phyloP scores from a whole-genome alignment of 176 grass and related monocot genomes.

The Hsuehochloa calcarea region DNA sequence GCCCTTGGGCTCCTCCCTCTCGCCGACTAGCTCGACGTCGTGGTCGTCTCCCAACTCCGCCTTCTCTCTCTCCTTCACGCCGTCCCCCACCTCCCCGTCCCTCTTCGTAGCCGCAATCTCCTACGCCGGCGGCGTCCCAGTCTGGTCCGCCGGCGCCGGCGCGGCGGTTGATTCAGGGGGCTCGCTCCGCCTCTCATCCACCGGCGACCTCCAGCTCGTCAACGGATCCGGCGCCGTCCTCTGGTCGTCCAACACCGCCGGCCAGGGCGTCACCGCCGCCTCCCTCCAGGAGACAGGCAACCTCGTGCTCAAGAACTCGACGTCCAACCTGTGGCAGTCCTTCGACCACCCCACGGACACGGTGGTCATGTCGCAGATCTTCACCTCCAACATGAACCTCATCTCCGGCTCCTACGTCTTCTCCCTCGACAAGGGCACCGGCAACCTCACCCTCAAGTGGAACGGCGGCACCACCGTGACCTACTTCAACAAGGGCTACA shows the following conservation, averaged over 20 bases:
- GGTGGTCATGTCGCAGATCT: conserved; percentile 65
- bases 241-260: conserved; percentile 62
- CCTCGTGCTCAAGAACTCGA: conserved; percentile 57
- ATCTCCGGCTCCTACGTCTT: conserved; percentile 55
- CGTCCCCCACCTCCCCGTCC: conserved; percentile 46
- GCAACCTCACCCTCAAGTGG: conserved; percentile 79
- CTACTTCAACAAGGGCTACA: conserved; percentile 93
- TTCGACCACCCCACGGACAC: conserved; percentile 81
- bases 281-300: conserved; percentile 53
- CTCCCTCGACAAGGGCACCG: conserved; percentile 24
- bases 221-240: conserved; percentile 68
- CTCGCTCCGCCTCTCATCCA: conserved; percentile 56
- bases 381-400: conserved; percentile 46
- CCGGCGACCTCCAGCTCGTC: conserved; percentile 69
- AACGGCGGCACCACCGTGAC: conserved; percentile 7
- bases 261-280: conserved; percentile 43
- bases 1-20: conserved; percentile 59
- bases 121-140: conserved; percentile 53
- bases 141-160: conserved; percentile 55
- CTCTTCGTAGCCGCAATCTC: conserved; percentile 66
- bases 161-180: conserved; percentile 55
- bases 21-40: conserved; percentile 33
- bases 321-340: conserved; percentile 54
- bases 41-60: conserved; percentile 55
- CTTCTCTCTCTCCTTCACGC: conserved; percentile 68